Conservation (phyloP, 805 yeast genomes). For the Saturnispora besseyi region DNA sequence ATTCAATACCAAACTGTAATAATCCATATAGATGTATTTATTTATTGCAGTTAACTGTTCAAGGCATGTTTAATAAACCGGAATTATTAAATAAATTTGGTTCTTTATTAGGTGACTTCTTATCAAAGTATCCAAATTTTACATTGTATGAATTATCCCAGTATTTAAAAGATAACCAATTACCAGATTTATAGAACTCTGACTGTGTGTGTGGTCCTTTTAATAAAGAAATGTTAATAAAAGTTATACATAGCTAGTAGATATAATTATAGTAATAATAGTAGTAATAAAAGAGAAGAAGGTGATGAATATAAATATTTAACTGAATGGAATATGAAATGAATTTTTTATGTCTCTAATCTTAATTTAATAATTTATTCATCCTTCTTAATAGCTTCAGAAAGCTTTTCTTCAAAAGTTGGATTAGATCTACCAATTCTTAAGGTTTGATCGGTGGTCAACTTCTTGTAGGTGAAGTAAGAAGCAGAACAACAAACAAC, state of each 20-base stretch:
- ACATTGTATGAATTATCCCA: slow-evolving; percentile 8
- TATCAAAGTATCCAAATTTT: slow-evolving; percentile 9
- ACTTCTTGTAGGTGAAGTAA: slow-evolving; percentile 44
- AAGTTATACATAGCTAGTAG: neutral
- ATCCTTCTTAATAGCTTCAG: slow-evolving; percentile 27
- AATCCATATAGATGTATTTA: slow-evolving; percentile 9
- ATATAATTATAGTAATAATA: neutral
- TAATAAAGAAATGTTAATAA: neutral
- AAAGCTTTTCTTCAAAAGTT: slow-evolving; percentile 28
- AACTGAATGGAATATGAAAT: neutral
- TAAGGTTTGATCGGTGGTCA: slow-evolving; percentile 39
- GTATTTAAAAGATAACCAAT: slow-evolving; percentile 5
- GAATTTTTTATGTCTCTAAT: neutral
- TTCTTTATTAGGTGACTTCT: slow-evolving; percentile 5
- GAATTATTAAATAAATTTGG: slow-evolving; percentile 1
- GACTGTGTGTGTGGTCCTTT: no score
- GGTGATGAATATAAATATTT: neutral
- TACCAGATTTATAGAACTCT: slow-evolving; percentile 1
- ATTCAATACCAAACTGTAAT: slow-evolving; percentile 4
- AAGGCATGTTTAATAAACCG: slow-evolving; percentile 8
- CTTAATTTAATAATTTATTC: slow-evolving; percentile 12
- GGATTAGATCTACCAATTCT: slow-evolving; percentile 44
- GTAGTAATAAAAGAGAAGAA: neutral
- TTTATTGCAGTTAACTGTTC: slow-evolving; percentile 5
- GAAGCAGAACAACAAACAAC: slow-evolving; percentile 41